Conservation (phyloP, 805 yeast genomes). For the Candida rishiriensis region DNA sequence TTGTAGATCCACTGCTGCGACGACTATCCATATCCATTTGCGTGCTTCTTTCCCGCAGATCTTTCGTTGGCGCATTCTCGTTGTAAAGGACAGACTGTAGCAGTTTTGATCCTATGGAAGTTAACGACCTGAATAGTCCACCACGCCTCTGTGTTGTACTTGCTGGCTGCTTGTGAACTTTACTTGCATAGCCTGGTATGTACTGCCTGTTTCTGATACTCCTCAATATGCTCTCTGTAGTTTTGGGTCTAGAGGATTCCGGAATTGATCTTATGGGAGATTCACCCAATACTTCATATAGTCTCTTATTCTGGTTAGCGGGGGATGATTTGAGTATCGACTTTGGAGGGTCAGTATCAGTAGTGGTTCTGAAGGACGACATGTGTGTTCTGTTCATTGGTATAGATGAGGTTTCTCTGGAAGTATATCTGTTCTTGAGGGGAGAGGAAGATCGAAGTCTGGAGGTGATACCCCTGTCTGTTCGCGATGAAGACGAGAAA, state of each 20-base stretch:
- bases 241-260: slow-evolving; percentile 10
- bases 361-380: slow-evolving; percentile 1
- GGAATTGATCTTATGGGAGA: slow-evolving; percentile 22
- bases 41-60: too few species aligned
- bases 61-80: slow-evolving; percentile 12
- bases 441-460: slow-evolving; percentile 2
- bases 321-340: slow-evolving; percentile 11
- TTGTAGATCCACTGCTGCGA: too few species aligned
- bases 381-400: slow-evolving; percentile 1
- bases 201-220: slow-evolving; percentile 13
- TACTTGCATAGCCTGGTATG: slow-evolving; percentile 2
- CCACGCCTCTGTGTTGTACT: slow-evolving; percentile 5
- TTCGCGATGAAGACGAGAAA: not conserved
- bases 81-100: slow-evolving; percentile 26
- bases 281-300: slow-evolving; percentile 26
- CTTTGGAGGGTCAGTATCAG: slow-evolving; percentile 9
- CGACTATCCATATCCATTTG: too few species aligned
- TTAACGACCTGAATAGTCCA: slow-evolving; percentile 23
- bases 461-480: not conserved
- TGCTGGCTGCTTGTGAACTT: slow-evolving; percentile 2
- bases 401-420: not conserved
- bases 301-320: slow-evolving; percentile 10
- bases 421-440: not conserved
- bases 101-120: slow-evolving; percentile 25
- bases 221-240: slow-evolving; percentile 14